Evolutionary conservation across 495 filamentous ascomycete species (phyloP).

Genomic region (Cudoniella acicularis): DNA sequence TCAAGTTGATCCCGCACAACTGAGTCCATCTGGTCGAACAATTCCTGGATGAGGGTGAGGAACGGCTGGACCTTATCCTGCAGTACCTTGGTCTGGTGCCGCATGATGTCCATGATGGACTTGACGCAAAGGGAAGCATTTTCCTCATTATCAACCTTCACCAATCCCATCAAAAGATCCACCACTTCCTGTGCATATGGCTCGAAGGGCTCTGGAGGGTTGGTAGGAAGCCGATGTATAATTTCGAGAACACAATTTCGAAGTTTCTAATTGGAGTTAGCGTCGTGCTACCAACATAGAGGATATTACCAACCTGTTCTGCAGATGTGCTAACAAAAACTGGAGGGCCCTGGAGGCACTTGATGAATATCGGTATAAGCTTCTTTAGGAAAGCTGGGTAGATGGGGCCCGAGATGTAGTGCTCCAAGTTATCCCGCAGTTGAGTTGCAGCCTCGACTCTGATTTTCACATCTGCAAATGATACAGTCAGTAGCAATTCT

Average conservation of each 20-base stretch:
- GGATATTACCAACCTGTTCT: constrained; percentile 59
- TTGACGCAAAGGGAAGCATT: constrained; percentile 98
- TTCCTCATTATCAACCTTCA: constrained; percentile 92
- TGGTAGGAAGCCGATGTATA: constrained; percentile 83
- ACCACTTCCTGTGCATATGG: constrained; percentile 83
- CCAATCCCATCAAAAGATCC: constrained; percentile 81
- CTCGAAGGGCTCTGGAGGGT: constrained; percentile 74
- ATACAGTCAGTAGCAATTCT: constrained; percentile 5
- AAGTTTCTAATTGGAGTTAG: constrained; percentile 59
- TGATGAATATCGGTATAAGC: constrained; percentile 85
- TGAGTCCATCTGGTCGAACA: constrained; percentile 90
- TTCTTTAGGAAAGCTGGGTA: constrained; percentile 79
- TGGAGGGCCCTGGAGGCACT: constrained; percentile 79
- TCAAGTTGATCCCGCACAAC: constrained; percentile 94
- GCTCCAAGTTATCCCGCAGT: constrained; percentile 81
- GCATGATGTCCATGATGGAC: constrained; percentile 92
- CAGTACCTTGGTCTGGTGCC: constrained; percentile 83
- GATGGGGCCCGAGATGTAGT: constrained; percentile 47
- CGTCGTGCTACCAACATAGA: constrained; percentile 11
- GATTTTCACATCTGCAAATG: constrained; percentile 61
- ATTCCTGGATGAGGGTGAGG: constrained; percentile 85
- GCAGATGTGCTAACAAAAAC: constrained; percentile 83
- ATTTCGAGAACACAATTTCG: constrained; percentile 92
- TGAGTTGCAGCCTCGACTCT: constrained; percentile 74
- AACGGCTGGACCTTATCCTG: constrained; percentile 78